Base-by-base conservation (phyloP, 2,329 filamentous ascomycete genomes). In the Exophiala alcalophila region DNA sequence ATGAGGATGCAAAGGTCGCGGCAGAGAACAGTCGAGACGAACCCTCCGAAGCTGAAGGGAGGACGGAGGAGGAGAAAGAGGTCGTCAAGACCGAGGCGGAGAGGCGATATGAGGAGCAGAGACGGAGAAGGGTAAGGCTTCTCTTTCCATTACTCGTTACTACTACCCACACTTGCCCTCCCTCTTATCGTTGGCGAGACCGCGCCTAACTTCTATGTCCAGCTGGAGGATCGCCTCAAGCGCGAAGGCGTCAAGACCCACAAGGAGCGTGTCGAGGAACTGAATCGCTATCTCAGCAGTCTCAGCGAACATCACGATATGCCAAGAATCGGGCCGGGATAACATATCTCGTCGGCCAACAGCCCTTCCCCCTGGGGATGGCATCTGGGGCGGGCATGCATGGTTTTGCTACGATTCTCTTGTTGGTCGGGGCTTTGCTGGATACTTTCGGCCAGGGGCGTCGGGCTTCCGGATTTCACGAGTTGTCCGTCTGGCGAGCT, bases 251-350 rank as follows among this genome's bases (percentile, higher is more conserved):
- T 91, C 55, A 97, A 96, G 73, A 94, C 90, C 20, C 92, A 98
- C 66, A 97, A 97, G 64, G 86, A 98, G 70, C 81, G 88, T 8
- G 91, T 98, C 29, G 90, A 97, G 65, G 89, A 96, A 63, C 71
- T 97, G 57, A 98, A 98, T 64, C 87, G 86, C 52, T 96, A 97
- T 64, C 71, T 98, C 24, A 92, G 87, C 53, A 85, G 83, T 54
- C 68, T 98, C 59, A 95, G 87, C 67, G 92, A 98, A 68, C 92
- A 98, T 69, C 91, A 98, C 66, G 92, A 98, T 63, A 98, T 98
- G 90, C 55, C 55, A 11, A 50, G 50, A 38, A 57, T 57, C 26
- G 55, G 55, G 19, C 55, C 55, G 16, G 55, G 55, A 24, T 57
- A 55, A 55, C 30, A 25, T 21, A 10, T n/a, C n/a, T n/a, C n/a